Evolutionary conservation across 345 rosid species (phyloP), one percentile per base, ranked within the genome.

Genomic region (Boechera divaricarpa): DNA sequence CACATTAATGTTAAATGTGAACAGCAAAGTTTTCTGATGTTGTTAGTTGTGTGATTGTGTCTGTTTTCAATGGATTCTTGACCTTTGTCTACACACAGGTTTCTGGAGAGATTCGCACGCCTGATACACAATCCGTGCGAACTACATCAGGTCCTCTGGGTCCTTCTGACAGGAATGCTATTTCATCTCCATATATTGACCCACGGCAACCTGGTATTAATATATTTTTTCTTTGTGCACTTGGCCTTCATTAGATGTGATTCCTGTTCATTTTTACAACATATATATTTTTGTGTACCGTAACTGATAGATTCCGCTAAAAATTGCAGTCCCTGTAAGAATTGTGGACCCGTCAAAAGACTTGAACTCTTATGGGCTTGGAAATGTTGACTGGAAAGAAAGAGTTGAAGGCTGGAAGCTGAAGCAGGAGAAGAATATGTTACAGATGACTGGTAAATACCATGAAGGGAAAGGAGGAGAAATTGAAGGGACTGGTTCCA

Each of bases 381-480:
- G 93, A 57, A 91, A 87, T 83, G 90, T 96, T 72, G 98, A 96
- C 85, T 96, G 99, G 99, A 96, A 96, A 85, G 99, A 93, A 81
- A 90, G 98, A 77, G 94, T 96, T 72, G 98, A 96, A 80, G 94
- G 98, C 65, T 96, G 99, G 98, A 96, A 96, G 82, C 94, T 91
- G 79, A 96, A 91, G 70, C 99, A 96, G 87, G 99, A 96, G 72
- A 96, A 93, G 82, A 90, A 81, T 75, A 85, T 86, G 85, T 77
- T 83, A 86, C 96, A 89, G 67, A 83, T 86, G 91, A 87, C 84
- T 69, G 86, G 80, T 82, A 88, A 92, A 85, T 88, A 90, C 70
- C 63, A 85, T 75, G 98, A 93, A 85, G 98, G 95, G 79, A 96
- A 93, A 84, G 80, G 83, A 76, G 97, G 97, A 47, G 98, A 96